These are phyloP conservation scores for Neodidymelliopsis sp. DNA, from an alignment of 2,329 filamentous ascomycete species.

Conservation along the genomic window DNA sequence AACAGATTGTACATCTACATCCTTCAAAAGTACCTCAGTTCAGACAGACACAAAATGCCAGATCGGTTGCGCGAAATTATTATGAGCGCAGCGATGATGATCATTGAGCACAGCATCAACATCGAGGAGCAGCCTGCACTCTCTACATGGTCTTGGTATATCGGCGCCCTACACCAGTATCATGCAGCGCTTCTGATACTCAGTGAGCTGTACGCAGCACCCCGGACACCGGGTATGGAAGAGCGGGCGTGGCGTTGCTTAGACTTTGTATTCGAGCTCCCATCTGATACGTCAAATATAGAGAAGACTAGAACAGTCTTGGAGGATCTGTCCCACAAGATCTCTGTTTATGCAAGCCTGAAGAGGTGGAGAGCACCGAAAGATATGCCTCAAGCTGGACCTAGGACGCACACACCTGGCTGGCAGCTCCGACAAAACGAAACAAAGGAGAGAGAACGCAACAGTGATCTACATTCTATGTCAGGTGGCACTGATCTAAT, in stretches of 20 bases:
- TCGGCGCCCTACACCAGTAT: constrained; percentile 74
- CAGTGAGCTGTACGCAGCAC: constrained; percentile 69
- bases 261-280: constrained; percentile 74
- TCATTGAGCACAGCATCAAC: constrained; percentile 62
- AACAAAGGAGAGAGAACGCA: constrained; percentile 14
- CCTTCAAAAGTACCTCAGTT: constrained; percentile 71
- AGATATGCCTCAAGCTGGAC: constrained; percentile 46
- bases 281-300: constrained; percentile 59
- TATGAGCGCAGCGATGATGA: constrained; percentile 65
- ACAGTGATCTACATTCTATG: constrained; percentile 5
- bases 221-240: constrained; percentile 63
- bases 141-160: constrained; percentile 72
- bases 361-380: constrained; percentile 65
- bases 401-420: constrained; percentile 44
- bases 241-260: constrained; percentile 74
- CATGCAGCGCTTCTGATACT: constrained; percentile 74
- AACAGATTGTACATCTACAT: constrained; percentile 71
- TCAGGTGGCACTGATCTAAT: constrained; percentile 1
- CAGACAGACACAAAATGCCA: constrained; percentile 60
- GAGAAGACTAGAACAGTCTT: constrained; percentile 69
- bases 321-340: constrained; percentile 67
- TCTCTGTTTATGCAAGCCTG: constrained; percentile 65
- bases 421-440: constrained; percentile 15
- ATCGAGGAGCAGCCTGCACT: constrained; percentile 63
- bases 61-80: constrained; percentile 70